Evolutionary conservation across 495 filamentous ascomycete genomes (phyloP), one percentile per base, ranked within the genome.

Genomic region (Parmelia sp.): DNA sequence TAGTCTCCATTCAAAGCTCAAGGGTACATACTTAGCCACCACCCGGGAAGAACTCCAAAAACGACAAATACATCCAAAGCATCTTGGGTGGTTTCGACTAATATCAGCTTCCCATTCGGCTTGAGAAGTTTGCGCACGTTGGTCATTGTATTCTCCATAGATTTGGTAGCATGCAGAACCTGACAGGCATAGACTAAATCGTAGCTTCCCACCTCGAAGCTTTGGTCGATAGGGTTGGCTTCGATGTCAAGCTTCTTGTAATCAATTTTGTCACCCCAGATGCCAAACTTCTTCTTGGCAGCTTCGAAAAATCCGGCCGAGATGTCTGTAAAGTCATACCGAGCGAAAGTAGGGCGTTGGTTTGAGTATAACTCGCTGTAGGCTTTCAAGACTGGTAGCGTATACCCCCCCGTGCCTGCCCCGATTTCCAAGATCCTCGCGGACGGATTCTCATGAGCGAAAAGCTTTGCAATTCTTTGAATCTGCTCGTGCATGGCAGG

Each of bases 311-410:
- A 84, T 0, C 74, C 74, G 1, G 76, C 64, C 0, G 82, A 83
- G 3, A 84, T 75, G 58, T 86, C 83, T 1, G 83, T 84, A 62
- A 82, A 85, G 1, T 69, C 71, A 61, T 79, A 82, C 4, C 21
- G 40, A 8, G 40, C 2, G 4, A 44, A 14, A 14, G 14, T 5
- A 44, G 12, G 12, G 17, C 4, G 15, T 12, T 44, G 4, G 2
- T 8, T 17, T 44, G 40, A 19, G 7, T 12, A 40, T 12, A 8
- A 40, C 37, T 40, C 10, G 2, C 37, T 12, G 37, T n/a, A n/a
- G n/a, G n/a, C n/a, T n/a, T n/a, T n/a, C n/a, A 44, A 44, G 15
- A 44, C 5, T 17, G 17, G 40, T 1, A 12, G 12, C 40, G 40
- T 44, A 8, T 3, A 8, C 5, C 15, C 40, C 4, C 40, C 40